Base-by-base conservation (phyloP, 805 yeast species). In the Cyberlindnera meyerae region DNA sequence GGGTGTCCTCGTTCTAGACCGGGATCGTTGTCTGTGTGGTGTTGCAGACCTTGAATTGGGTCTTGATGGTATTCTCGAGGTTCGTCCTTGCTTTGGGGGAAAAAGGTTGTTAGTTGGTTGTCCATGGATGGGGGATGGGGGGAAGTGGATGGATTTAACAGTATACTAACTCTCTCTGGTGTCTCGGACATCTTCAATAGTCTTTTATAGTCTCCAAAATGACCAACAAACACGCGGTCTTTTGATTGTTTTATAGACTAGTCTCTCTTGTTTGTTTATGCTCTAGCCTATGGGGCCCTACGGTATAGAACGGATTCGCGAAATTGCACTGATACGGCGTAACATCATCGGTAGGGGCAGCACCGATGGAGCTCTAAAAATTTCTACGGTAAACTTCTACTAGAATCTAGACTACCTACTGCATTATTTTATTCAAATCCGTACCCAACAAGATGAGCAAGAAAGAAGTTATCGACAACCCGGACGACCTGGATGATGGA, bases 401-500 rank as follows among this genome's bases (percentile, higher is more conserved):
- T 11, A 11, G 27, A 24, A n/a, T n/a, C n/a, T n/a, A n/a, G n/a
- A n/a, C n/a, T n/a, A n/a, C n/a, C n/a, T n/a, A n/a, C n/a, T n/a
- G n/a, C n/a, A n/a, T n/a, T n/a, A n/a, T n/a, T n/a, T n/a, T n/a
- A n/a, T n/a, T n/a, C n/a, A n/a, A n/a, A n/a, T n/a, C n/a, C n/a
- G n/a, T n/a, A n/a, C n/a, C n/a, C n/a, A n/a, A n/a, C 22, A 29
- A 27, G 21, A 39, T 39, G 42, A 31, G 34, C 18, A 34, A 29
- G 21, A 20, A 20, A 9, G 22, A 20, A 20, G 22, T 20, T 7
- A 6, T 39, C 17, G 43, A 39, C 20, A 42, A 40, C 24, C 49
- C 45, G 7, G 95, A 87, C 58, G 95, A 82, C 42, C 65, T 86
- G 40, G 89, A 84, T 34, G 95, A 85, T 54, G 90, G 87, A 3